Conservation (phyloP, 106 monocot species). For the Dioscorea dumetorum region DNA sequence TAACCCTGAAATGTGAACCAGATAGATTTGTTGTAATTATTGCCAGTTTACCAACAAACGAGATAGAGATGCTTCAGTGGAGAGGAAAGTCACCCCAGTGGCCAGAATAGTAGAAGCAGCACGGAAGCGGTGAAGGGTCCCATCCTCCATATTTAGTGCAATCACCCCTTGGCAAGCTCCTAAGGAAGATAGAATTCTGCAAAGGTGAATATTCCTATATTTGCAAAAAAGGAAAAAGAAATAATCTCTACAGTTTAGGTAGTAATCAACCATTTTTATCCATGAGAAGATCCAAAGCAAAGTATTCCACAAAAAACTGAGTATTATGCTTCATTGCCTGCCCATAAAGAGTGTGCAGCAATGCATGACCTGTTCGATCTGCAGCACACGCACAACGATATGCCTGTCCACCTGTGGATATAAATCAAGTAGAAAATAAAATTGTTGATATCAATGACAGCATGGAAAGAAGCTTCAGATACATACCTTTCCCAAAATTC, state of each 20-base stretch:
- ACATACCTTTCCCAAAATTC: slow-evolving; percentile 90
- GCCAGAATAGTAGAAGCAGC: slow-evolving; percentile 65
- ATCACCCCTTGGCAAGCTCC: slow-evolving; percentile 67
- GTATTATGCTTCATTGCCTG: slow-evolving; percentile 90
- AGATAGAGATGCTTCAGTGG: no score
- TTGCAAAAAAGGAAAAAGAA: slow-evolving; percentile 1
- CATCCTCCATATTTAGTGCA: slow-evolving; percentile 90
- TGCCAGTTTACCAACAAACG: no score
- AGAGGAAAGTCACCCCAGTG: slow-evolving; percentile 43
- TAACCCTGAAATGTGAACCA: slow-evolving; percentile 56
- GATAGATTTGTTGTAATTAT: no score
- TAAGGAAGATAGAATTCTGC: slow-evolving; percentile 3
- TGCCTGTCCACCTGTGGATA: slow-evolving; percentile 80
- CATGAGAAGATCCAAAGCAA: slow-evolving; percentile 84
- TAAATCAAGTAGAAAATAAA: slow-evolving; percentile 6
- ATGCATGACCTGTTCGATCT: slow-evolving; percentile 94
- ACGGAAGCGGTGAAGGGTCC: slow-evolving; percentile 74
- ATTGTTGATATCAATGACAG: neutral
- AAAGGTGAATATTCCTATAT: neutral
- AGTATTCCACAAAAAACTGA: slow-evolving; percentile 85
- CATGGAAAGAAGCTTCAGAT: neutral
- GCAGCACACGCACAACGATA: slow-evolving; percentile 99
- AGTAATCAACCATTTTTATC: slow-evolving; percentile 51
- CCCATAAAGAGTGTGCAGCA: slow-evolving; percentile 91
- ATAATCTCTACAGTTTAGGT: neutral